phyloP scores from a whole-genome alignment of 2,329 filamentous ascomycete genomes.

The Huntiella moniliformis region DNA sequence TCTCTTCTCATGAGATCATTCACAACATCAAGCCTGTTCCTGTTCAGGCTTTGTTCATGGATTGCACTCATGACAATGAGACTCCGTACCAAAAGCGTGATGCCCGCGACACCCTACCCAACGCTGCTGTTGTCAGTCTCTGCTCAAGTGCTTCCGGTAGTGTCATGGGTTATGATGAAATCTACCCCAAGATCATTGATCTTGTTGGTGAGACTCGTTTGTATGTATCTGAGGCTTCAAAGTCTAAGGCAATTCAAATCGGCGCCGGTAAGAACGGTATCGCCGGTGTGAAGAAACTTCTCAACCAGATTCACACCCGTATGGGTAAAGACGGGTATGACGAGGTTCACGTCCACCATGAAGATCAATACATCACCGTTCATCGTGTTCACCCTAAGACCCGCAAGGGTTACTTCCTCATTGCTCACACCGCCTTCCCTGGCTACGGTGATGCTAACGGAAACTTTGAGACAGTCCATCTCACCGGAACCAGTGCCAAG shows the following conservation, averaged over 20 bases:
- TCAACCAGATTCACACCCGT: conserved; percentile 84
- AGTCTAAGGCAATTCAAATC: conserved; percentile 35
- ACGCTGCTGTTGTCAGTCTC: conserved; percentile 87
- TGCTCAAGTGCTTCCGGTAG: conserved; percentile 87
- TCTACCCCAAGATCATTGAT: conserved; percentile 86
- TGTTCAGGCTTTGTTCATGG: conserved; percentile 92
- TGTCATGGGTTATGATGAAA: conserved; percentile 94
- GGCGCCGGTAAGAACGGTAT: conserved; percentile 67
- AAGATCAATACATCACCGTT: conserved; percentile 89
- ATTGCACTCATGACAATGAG: conserved; percentile 98
- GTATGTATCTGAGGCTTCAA: conserved; percentile 63
- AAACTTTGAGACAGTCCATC: conserved; percentile 56
- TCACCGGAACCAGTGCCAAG: conserved; percentile 69
- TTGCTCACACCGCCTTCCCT: conserved; percentile 90
- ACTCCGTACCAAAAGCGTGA: conserved; percentile 88
- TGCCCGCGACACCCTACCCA: conserved; percentile 81
- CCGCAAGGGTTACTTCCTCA: conserved; percentile 82
- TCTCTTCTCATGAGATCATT: conserved; percentile 41
- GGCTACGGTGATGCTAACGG: conserved; percentile 75
- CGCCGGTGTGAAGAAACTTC: conserved; percentile 71
- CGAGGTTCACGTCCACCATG: conserved; percentile 92
- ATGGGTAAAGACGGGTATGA: conserved; percentile 94
- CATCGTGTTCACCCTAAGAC: conserved; percentile 86
- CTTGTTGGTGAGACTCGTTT: conserved; percentile 73
- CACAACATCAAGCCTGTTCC: conserved; percentile 71